A percentile compares a stretch with the other conserved stretches of the same genome.
These are phyloP conservation scores for Leucogyrophana mollusca DNA, from an alignment of 768 basidiomycete genomes.

Conservation along the genomic window DNA sequence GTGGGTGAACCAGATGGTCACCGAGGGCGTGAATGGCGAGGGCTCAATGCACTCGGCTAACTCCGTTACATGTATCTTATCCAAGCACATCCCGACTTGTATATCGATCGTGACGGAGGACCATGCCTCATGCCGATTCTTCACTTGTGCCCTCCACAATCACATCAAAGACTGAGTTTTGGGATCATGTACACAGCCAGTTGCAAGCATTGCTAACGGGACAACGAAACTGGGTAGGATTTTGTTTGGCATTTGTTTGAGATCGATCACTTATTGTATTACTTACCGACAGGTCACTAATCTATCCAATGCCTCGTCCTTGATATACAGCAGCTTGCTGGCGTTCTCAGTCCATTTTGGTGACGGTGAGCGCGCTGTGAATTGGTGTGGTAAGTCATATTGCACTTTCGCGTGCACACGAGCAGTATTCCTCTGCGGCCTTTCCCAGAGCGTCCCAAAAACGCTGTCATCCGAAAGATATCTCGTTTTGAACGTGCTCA, in stretches of 20 bases:
- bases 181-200: conserved; percentile 70
- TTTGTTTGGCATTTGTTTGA: conserved; percentile 1
- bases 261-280: not conserved
- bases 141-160: conserved; percentile 70
- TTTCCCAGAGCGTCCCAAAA: too few species aligned
- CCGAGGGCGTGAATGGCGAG: too few species aligned
- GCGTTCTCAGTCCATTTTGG: conserved; percentile 70
- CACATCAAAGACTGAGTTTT: conserved; percentile 74
- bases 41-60: too few species aligned
- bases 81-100: too few species aligned
- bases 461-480: too few species aligned
- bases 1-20: too few species aligned
- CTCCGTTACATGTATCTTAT: too few species aligned
- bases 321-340: conserved; percentile 76
- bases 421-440: too few species aligned
- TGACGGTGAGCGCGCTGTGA: conserved; percentile 61
- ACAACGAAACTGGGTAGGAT: conserved; percentile 79
- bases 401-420: not conserved
- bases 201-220: conserved; percentile 60
- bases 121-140: conserved; percentile 84
- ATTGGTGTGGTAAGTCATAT: conserved; percentile 85
- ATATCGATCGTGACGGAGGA: conserved; percentile 11
- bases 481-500: too few species aligned
- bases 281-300: conserved; percentile 70
- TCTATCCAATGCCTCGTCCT: conserved; percentile 77